Base-by-base conservation (phyloP, 768 basidiomycete species). In the Leccinum aurantiacum region DNA sequence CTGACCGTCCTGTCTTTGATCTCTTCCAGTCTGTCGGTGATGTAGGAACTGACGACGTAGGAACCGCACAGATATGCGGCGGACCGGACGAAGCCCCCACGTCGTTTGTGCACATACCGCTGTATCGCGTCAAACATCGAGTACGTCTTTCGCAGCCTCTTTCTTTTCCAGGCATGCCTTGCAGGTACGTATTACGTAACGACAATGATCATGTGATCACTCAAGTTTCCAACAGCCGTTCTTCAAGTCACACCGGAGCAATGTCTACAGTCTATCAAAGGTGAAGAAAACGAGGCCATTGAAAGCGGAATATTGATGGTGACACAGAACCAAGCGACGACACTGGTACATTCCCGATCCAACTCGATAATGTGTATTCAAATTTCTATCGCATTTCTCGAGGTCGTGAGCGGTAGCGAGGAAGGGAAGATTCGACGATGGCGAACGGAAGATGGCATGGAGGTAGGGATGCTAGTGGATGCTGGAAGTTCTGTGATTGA, bases 21-120 rank as follows among this genome's bases (percentile, higher is more conserved):
- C 60, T 93, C 90, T 37, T 86, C 82, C 31, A 92, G 73, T 25
- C 88, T 77, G 48, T 84, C 79, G 15, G 74, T 67, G 48, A 90
- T 77, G 76, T 91, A 93, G 17, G 78, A 66, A 48, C 82, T 82
- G 22, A 84, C 74, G 14, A 86, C 66, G 71, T 93, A 95, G 31
- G 83, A 75, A 6, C 85, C 85, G 6, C 87, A 88, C 31, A 76
- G 73, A 50, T 87, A 75, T 3, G 79, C 79, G 1, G 79, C 82
- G 5, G 81, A 75, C 67, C 83, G 83, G 4, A 77, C 59, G 31
- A 90, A 53, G 0, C 78, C 77, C 2, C 66, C 65, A 44, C 83
- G 77, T 10, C 83, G 79, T 31, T 84, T 77, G 59, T 76, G 77
- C 58, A 87, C 66, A 71, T 81, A 87, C 53, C 74, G 76, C 55